Evolutionary conservation across 495 filamentous ascomycete genomes (phyloP).

Genomic region (Penicillium bovifimosum): DNA sequence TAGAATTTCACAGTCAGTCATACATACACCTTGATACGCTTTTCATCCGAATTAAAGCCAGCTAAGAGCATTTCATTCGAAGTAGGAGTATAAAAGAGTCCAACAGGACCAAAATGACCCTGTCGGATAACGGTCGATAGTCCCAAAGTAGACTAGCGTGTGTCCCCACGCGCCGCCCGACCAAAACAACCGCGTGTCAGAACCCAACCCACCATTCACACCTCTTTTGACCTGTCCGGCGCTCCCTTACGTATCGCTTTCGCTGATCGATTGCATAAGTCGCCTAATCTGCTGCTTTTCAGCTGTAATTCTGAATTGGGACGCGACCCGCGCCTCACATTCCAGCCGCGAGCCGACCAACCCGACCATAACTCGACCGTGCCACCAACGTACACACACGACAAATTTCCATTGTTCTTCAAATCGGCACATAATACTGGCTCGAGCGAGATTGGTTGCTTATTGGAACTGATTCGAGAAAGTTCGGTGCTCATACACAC

Average conservation of each 20-base stretch:
- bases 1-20: background rate
- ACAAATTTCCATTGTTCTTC: background rate
- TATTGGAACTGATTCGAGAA: background rate
- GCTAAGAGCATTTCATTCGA: no score
- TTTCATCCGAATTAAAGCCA: no score
- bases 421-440: background rate
- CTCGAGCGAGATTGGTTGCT: background rate
- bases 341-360: slow-evolving; percentile 1
- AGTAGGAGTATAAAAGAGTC: background rate
- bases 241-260: slow-evolving; percentile 13
- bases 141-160: slow-evolving; percentile 37
- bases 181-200: slow-evolving; percentile 48
- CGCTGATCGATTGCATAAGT: background rate
- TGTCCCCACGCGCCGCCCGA: slow-evolving; percentile 44
- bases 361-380: background rate
- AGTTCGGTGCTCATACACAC: background rate
- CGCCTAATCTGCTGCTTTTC: background rate
- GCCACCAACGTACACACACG: slow-evolving; percentile 5
- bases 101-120: no score
- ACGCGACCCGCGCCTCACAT: slow-evolving; percentile 11
- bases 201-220: slow-evolving; percentile 27
- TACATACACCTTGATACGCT: background rate
- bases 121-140: slow-evolving; percentile 10
- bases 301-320: background rate
- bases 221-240: slow-evolving; percentile 20